Base-by-base conservation (phyloP, 768 basidiomycete species). In the Rhodotorula graminis region DNA sequence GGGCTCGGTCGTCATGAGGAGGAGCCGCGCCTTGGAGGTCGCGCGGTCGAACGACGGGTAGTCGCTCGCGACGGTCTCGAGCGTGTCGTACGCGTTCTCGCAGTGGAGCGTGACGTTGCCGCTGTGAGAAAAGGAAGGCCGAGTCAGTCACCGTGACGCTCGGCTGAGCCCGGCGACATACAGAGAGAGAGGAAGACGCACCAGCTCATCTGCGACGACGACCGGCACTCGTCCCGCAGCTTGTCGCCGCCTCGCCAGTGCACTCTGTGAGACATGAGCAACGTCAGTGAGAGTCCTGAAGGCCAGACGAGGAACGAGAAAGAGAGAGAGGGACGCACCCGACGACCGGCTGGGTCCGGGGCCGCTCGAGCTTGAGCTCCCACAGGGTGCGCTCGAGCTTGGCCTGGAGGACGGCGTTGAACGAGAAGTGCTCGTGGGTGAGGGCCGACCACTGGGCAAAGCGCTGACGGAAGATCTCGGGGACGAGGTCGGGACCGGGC, bases 1-100 rank as follows among this genome's bases (percentile, higher is more conserved):
- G 10, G 71, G 65, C 49, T 72, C 71, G n/a, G 61, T 56, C n/a
- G 71, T 64, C 71, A 72, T 72, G 16, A 72, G 56, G 42, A 72
- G 56, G 15, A 72, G 37, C 3, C 71, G 65, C 1, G 71, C 65
- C 23, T 72, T 72, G 31, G 55, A 23, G 1, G 15, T 27, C 19
- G 16, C 12, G 12, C 44, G 27, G 33, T 69, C 61, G 58, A 60
- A 49, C 5, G n/a, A 25, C 19, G 65, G 65, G n/a, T 33, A 47
- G 16, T 27, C 16, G 49, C 2, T 7, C 8, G 52, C 18, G 33
- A 65, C 18, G 15, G 60, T 21, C 14, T 40, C 23, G 19, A 71
- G 37, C 15, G 65, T 11, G 8, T 72, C 65, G 29, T 57, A 47
- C 0, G 71, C 71, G 21, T 65, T 72, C 11, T 57, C 65, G 27